Percentiles rank a stretch among this genome's conserved stretches.
phyloP scores from a whole-genome alignment of 495 filamentous ascomycete genomes.

The Penicillium verhagenii region DNA sequence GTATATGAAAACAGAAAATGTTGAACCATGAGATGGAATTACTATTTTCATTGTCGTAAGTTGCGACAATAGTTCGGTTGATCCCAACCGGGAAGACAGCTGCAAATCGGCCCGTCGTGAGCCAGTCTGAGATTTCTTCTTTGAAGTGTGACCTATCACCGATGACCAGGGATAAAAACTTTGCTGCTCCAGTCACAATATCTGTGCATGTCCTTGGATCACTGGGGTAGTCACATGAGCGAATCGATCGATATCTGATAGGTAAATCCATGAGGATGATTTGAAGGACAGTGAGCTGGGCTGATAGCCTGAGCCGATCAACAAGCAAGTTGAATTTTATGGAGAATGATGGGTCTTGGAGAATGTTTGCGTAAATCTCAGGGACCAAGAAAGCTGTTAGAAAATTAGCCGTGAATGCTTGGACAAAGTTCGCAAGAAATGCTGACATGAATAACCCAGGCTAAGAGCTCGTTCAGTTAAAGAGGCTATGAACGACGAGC shows the following conservation, averaged over 20 bases:
- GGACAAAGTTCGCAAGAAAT: background rate
- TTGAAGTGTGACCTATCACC: slow-evolving; percentile 36
- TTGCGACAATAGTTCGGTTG: slow-evolving; percentile 65
- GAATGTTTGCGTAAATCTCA: slow-evolving; percentile 44
- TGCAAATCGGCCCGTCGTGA: slow-evolving; percentile 50
- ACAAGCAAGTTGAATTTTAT: slow-evolving; percentile 44
- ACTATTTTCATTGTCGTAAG: slow-evolving; percentile 55
- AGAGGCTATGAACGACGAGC: slow-evolving; percentile 55
- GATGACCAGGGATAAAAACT: slow-evolving; percentile 36
- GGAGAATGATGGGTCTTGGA: slow-evolving; percentile 32
- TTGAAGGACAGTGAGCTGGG: slow-evolving; percentile 59
- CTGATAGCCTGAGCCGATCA: slow-evolving; percentile 47
- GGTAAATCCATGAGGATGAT: slow-evolving; percentile 56
- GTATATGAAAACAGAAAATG: background rate
- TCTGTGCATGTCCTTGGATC: slow-evolving; percentile 4
- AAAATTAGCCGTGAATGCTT: background rate
- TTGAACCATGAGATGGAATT: slow-evolving; percentile 4
- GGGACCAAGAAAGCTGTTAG: slow-evolving; percentile 55
- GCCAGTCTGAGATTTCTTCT: slow-evolving; percentile 64
- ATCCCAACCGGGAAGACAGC: slow-evolving; percentile 64
- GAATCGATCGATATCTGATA: background rate
- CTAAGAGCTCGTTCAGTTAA: slow-evolving; percentile 64
- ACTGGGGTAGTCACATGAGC: background rate
- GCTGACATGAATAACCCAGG: slow-evolving; percentile 73
- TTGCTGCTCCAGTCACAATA: slow-evolving; percentile 38